Base-by-base conservation (phyloP, 331 rosid species). In the Stylosanthes scabra region DNA sequence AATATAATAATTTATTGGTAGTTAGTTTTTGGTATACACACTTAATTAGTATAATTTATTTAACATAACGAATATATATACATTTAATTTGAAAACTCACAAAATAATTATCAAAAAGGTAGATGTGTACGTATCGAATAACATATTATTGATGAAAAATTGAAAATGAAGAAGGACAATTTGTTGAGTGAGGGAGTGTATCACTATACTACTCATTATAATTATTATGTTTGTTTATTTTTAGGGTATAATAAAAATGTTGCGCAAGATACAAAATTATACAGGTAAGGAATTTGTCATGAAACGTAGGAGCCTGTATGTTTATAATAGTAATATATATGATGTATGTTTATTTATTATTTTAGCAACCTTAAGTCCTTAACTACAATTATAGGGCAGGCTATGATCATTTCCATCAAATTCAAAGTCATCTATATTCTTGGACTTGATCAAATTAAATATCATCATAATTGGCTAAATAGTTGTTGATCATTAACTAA, bases 281-380 rank as follows among this genome's bases (percentile, higher is more conserved):
- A 91, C 89, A 83, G 88, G 84, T 84, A 73, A 88, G 91, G 87
- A 57, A 12, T 83, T 83, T 88, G 92, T 88, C 89, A 55, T 74
- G 69, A 82, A 82, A 63, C 72, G 37, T 49, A 59, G 68, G 55
- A 69, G 62, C 57, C 63, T 47, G 16, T 11, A 20, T 20, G 25
- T 20, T 20, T 20, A 20, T 20, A 0, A 20, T 20, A 20, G 1
- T 20, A 20, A 20, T 20, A 20, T 20, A 20, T 39, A 56, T 60
- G 3, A 52, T 15, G 59, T 47, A 15, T 45, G 47, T 51, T 5
- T 56, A 6, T 15, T 56, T 77, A 51, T 9, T 56, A 13, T 15
- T 56, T 78, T n/a, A 55, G 29, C 14, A 63, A 54, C 14, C 73
- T n/a, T 42, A 58, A 47, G 28, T 42, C 49, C 41, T 4, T 25